phyloP scores from a whole-genome alignment of 495 filamentous ascomycete genomes.

The Apiosordaria backusii region DNA sequence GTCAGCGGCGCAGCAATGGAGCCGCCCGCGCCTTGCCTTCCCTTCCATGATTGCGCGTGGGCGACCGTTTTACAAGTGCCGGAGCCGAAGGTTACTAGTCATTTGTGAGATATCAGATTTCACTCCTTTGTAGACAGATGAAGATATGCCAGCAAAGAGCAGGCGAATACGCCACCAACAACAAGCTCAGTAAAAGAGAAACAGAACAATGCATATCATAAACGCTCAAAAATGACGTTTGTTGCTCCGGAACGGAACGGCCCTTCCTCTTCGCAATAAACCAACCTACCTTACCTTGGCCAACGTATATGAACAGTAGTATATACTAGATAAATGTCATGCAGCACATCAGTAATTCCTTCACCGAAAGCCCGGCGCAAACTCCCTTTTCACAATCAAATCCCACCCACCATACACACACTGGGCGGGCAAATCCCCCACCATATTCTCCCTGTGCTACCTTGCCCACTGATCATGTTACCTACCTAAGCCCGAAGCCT shows the following conservation, averaged over 20 bases:
- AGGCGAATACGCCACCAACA: not conserved
- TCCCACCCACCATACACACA: not conserved
- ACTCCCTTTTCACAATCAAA: not conserved
- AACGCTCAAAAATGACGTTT: not conserved
- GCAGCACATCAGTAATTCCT: not conserved
- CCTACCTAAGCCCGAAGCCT: not conserved
- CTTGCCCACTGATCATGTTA: not conserved
- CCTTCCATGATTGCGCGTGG: not conserved
- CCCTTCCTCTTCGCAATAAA: not conserved
- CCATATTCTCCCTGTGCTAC: not conserved
- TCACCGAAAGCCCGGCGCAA: not conserved
- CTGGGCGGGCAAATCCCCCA: not conserved
- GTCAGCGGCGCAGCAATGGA: slow-evolving; percentile 6
- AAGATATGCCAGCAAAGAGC: not conserved
- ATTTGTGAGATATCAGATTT: not conserved
- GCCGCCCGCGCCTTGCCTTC: not conserved
- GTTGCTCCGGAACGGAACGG: not conserved
- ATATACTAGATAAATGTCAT: too few relatives aligned
- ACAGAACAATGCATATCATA: not conserved
- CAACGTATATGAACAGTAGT: too few relatives aligned
- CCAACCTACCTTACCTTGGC: too few relatives aligned
- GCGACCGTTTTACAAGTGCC: not conserved
- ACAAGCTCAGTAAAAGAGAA: not conserved
- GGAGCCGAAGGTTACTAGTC: not conserved
- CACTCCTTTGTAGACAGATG: not conserved